Base-by-base conservation (phyloP, 805 yeast genomes). In the Naumovozyma baii region DNA sequence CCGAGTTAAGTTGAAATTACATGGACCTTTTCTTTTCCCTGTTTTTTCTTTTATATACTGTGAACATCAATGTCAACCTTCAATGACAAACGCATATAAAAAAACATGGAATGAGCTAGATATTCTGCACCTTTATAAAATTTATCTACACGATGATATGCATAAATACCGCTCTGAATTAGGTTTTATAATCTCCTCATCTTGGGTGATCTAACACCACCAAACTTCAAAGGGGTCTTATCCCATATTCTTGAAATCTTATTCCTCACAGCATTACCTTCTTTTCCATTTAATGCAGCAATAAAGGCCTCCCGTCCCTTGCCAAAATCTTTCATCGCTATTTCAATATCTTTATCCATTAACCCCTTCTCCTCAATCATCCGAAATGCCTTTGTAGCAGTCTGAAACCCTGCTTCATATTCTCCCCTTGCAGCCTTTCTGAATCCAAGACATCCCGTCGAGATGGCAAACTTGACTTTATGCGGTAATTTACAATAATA, bases 381-480 rank as follows among this genome's bases (percentile, higher is more conserved):
- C 45, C 78, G 72, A 62, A 90, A 86, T 64, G 84, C 69, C 46
- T 74, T 74, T 3, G 87, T 68, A 13, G 87, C 68, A 8, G 90
- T 80, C 60, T 87, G 96, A 68, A 81, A 88, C 12, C 82, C 82
- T 1, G 95, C 96, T 63, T 90, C 98, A 55, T 84, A 85, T 61
- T 86, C 95, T 36, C 94, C 85, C 63, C 96, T 78, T 41, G 86
- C 86, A 14, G 92, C 76, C 54, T 87, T 86, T 54, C 86, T 74
- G 69, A 87, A 90, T 3, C 97, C 98, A 38, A 86, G 68, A 56
- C 74, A 76, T 38, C 98, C 98, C 0, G 95, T 81, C 5, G 85
- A 74, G 37, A 84, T 65, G 17, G 80, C 74, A 34, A 80, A 57
- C 47, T 74, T 71, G 20, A 81, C 78, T 46, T 76, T 80, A 62